Evolutionary conservation across 306 rosid species (phyloP), one percentile per base, ranked within the genome.

Genomic region (Betula pendula): DNA sequence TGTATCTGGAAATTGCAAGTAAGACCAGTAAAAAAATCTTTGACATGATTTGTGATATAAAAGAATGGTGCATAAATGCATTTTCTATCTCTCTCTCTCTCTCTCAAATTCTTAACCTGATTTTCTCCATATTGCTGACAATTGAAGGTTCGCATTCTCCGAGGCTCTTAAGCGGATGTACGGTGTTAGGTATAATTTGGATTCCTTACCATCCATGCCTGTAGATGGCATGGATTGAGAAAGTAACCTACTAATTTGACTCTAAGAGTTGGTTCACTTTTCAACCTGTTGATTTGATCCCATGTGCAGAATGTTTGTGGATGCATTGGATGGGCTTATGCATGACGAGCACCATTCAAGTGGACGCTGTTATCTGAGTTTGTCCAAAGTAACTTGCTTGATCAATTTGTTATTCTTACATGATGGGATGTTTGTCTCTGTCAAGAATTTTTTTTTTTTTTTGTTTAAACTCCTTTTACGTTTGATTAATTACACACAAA

Each of bases 1-100:
- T n/a, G n/a, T n/a, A n/a, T n/a, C 98, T 35, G 99, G 99, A 85
- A 89, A 93, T 80, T 96, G 99, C 99, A 91, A 80, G 99, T 96
- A 91, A 82, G 89, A 59, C 73, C 45, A 25, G 22, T 49, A n/a
- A 71, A 60, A 13, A 19, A 38, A 63, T 52, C 20, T 33, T 43
- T 49, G 68, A 9, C 24, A 27, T 72, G 24, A 68, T 55, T 49
- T 51, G 62, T 74, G n/a, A 3, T 62, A 17, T 55, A 55, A 19
- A 51, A 51, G 67, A 43, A 62, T 79, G 17, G 38, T 16, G 72
- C 40, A 42, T 52, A 25, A 66, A n/a, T 19, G 27, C 33, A 58
- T 59, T 14, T 31, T 75, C 69, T 22, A 19, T 3, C 22, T 56
- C n/a, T n/a, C n/a, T n/a, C n/a, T n/a, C n/a, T n/a, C n/a, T n/a